Base-by-base conservation (phyloP, 139 green algal genomes). In the Ostreobium quekettii region DNA sequence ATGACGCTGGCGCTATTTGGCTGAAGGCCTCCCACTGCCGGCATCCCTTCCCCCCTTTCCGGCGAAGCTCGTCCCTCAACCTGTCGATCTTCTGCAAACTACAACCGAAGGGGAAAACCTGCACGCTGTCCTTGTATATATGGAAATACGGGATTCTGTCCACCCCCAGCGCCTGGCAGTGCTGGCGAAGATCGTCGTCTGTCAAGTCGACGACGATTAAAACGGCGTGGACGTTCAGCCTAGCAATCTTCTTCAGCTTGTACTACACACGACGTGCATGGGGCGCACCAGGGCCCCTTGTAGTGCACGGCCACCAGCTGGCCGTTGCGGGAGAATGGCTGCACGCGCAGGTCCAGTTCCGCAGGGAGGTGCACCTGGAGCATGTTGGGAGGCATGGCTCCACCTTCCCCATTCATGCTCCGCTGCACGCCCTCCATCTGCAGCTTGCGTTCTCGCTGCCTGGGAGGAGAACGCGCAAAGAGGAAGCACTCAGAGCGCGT, bases 61-160 rank as follows among this genome's bases (percentile, higher is more conserved):
- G n/a, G n/a, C n/a, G n/a, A n/a, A 53, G 15, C 42, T 53, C 42
- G 15, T 11, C 42, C 19, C 42, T 53, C 42, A 53, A 53, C 42
- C 11, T 26, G 42, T 19, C 19, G 42, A 53, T 53, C 42, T 53
- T 53, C 15, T 19, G 11, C 15, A 53, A 19, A 53, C 19, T 53
- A 19, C 42, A 53, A 53, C 15, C 11, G 42, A 53, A 53, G 11
- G 11, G 11, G n/a, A 28, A 63, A 78, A 7, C n/a, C 22, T 26
- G 35, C 4, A 1, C n/a, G 61, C 32, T 26, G 68, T 76, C 8
- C 22, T 64, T n/a, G 3, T 48, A 15, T 7, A 48, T 36, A 36
- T 76, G 70, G 60, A 67, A 57, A 57, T n/a, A 53, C 11, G 60
- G n/a, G 19, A 67, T 57, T 6, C 19, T 53, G 19, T 53, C 42